Evolutionary conservation across 352 stramenopile species (phyloP).

Genomic region (Phytophthora cryptogea): DNA sequence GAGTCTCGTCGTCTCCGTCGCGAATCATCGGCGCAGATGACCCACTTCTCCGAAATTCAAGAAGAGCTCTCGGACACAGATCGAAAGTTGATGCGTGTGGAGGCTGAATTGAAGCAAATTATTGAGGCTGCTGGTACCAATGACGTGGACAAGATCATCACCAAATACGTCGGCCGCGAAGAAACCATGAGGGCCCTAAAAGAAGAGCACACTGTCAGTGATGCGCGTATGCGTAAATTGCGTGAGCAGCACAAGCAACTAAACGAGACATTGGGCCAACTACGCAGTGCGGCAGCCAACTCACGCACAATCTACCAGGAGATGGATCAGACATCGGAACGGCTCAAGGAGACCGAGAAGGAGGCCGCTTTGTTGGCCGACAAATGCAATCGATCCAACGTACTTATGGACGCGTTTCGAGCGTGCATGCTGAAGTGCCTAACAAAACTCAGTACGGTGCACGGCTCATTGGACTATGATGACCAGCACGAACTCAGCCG

Average conservation of each 20-base stretch:
- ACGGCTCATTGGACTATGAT: conserved; percentile 75
- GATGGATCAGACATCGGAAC: conserved; percentile 82
- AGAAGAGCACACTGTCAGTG: conserved; percentile 75
- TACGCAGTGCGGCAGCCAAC: conserved; percentile 74
- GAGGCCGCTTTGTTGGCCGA: conserved; percentile 68
- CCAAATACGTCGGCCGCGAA: conserved; percentile 71
- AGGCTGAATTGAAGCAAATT: conserved; percentile 77
- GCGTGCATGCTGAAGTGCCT: conserved; percentile 85
- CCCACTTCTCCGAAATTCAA: conserved; percentile 81
- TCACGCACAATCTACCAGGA: conserved; percentile 86
- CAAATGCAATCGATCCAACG: conserved; percentile 74
- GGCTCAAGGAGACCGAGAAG: conserved; percentile 86
- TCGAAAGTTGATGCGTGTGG: conserved; percentile 64
- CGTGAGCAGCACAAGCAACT: conserved; percentile 80
- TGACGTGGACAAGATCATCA: conserved; percentile 84
- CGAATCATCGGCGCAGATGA: conserved; percentile 77
- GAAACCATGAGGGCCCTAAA: conserved; percentile 75
- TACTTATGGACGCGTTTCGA: conserved; percentile 83
- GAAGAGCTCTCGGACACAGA: conserved; percentile 77
- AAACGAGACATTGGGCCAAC: conserved; percentile 60
- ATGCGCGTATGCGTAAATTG: conserved; percentile 77
- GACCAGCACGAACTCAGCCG: conserved; percentile 72
- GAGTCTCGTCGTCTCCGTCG: conserved; percentile 71
- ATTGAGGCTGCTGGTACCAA: conserved; percentile 77
- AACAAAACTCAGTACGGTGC: conserved; percentile 71